These are phyloP conservation scores for Triticum monococcum DNA, from an alignment of 176 grass and related monocot genomes.

Conservation along the genomic window DNA sequence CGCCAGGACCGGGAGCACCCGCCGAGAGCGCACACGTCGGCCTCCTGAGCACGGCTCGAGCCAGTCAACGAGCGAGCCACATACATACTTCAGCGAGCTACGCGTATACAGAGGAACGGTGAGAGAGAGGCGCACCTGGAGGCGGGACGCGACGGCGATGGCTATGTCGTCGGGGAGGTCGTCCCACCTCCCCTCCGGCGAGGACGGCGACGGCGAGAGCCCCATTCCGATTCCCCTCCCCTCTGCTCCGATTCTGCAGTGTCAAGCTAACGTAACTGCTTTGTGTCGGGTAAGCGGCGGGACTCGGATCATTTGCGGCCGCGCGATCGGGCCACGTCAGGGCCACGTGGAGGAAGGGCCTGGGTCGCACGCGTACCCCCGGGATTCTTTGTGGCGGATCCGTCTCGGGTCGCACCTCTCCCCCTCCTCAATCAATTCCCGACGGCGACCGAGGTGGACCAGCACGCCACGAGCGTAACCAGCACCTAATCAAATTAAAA, in stretches of 20 bases:
- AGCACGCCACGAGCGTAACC: background rate
- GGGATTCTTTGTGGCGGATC: background rate
- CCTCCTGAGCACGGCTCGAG: slow-evolving; percentile 36
- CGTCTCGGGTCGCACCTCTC: background rate
- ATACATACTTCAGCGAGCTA: background rate
- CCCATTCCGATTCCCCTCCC: slow-evolving; percentile 28
- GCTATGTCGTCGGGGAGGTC: slow-evolving; percentile 52
- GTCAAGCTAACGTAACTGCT: background rate
- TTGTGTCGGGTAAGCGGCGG: background rate
- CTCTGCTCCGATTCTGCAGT: background rate
- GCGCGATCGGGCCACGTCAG: background rate
- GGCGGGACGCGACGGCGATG: slow-evolving; percentile 38
- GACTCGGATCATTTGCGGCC: background rate
- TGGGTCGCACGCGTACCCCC: background rate
- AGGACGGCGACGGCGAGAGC: slow-evolving; percentile 6
- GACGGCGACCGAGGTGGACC: background rate
- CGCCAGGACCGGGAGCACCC: slow-evolving; percentile 57
- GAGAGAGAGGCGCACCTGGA: slow-evolving; percentile 34
- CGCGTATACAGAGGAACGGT: background rate
- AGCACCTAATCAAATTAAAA: background rate
- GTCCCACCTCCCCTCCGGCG: slow-evolving; percentile 29
- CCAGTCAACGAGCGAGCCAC: slow-evolving; percentile 15
- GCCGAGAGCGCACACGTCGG: slow-evolving; percentile 62
- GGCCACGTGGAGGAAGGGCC: background rate
- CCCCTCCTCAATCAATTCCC: background rate